Base-by-base conservation (phyloP, 148 eudicot genomes). In the Camellia lanceoleosa region DNA sequence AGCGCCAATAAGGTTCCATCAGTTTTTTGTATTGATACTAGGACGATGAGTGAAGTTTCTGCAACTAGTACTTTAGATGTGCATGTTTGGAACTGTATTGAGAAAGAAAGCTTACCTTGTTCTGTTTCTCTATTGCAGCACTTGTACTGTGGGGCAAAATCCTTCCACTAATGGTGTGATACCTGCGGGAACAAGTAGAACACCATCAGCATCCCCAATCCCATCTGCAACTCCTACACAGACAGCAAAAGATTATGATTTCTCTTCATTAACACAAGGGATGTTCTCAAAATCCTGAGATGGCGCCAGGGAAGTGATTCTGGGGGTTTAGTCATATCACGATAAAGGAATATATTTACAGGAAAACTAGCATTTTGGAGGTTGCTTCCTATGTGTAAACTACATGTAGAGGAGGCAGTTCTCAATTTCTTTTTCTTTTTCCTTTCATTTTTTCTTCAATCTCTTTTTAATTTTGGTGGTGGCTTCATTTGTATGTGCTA, bases 251-350 rank as follows among this genome's bases (percentile, higher is more conserved):
- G 98, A 93, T 2, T 91, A 82, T 13, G 98, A 96, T 80, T 96
- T 96, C 79, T 96, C 99, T n/a, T 92, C 99, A 64, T 80, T 96
- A 81, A 96, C 99, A 9, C 97, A 93, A 87, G 99, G 91, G 54
- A 70, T 93, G 73, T 92, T 96, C 79, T 78, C 97, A 19, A 96
- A 96, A 81, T 89, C 88, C 23, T 92, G 87, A 87, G 56, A 47
- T 66, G 12, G 10, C 9, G 71, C 41, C 18, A 58, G 23, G 30
- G 73, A 46, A 23, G 68, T 46, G 44, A n/a, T 60, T 55, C 51
- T 62, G 77, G 23, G 77, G 23, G 52, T 71, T 79, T 60, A 38
- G 61, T 51, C 38, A 79, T 75, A 73, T 42, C 42, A 67, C 44
- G 74, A 23, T 41, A 66, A 20, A 61, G 70, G 68, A 49, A n/a